Conservation (phyloP, 352 stramenopile species). For the Phytophthora uliginosa region DNA sequence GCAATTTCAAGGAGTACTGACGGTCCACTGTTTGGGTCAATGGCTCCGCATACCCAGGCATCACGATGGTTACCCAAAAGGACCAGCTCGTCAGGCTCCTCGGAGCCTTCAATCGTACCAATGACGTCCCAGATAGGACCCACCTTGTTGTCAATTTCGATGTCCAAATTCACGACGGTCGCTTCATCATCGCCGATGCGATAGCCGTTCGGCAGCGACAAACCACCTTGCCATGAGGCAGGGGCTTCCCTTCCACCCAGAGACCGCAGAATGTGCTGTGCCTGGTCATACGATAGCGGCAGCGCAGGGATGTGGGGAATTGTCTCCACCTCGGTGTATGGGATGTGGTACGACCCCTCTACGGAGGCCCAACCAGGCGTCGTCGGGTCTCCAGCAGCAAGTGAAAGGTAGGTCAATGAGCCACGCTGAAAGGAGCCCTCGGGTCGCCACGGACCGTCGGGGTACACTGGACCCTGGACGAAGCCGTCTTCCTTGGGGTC, state of each 20-base stretch:
- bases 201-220: constrained; percentile 69
- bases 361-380: constrained; percentile 47
- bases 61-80: constrained; percentile 85
- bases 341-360: constrained; percentile 49
- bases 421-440: constrained; percentile 79
- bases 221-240: constrained; percentile 62
- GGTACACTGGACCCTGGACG: constrained; percentile 63
- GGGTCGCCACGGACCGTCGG: constrained; percentile 40
- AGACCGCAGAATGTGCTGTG: constrained; percentile 68
- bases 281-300: constrained; percentile 84
- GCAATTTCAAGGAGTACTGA: constrained; percentile 73
- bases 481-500: constrained; percentile 83
- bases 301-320: constrained; percentile 78
- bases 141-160: constrained; percentile 83
- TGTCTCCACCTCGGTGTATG: constrained; percentile 52
- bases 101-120: constrained; percentile 70
- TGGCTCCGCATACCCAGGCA: constrained; percentile 59
- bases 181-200: constrained; percentile 66
- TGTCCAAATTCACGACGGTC: constrained; percentile 63
- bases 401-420: constrained; percentile 70
- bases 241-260: constrained; percentile 68
- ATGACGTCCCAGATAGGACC: constrained; percentile 45
- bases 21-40: constrained; percentile 41
- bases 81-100: constrained; percentile 55
- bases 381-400: constrained; percentile 72